Percentiles rank a stretch among this genome's conserved stretches.
Conservation (phyloP, 805 yeast species). For the Helenozyma rhizophorensis region DNA sequence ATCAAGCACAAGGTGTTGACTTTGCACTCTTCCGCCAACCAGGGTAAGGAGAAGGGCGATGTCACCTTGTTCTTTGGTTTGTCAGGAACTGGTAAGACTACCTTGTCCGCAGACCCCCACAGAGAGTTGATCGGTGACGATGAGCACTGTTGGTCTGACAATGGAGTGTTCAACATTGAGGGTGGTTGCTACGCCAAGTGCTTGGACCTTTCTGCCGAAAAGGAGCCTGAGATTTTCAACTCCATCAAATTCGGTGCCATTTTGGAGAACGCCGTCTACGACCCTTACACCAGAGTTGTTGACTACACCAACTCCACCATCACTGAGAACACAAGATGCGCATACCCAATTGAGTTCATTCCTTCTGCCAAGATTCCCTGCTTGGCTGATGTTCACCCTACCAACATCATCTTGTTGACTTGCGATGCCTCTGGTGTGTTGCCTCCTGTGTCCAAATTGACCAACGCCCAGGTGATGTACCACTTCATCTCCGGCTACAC, state of each 20-base stretch:
- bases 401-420: slow-evolving; percentile 85
- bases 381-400: slow-evolving; percentile 83
- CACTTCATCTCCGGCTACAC: slow-evolving; percentile 98
- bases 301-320: slow-evolving; percentile 78
- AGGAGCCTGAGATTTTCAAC: slow-evolving; percentile 96
- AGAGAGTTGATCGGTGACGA: slow-evolving; percentile 95
- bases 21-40: slow-evolving; percentile 92
- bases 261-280: slow-evolving; percentile 88
- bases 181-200: slow-evolving; percentile 99
- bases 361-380: slow-evolving; percentile 97
- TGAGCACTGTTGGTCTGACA: slow-evolving; percentile 98
- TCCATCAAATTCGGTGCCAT: slow-evolving; percentile 94
- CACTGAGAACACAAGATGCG: slow-evolving; percentile 98
- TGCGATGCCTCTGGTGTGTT: slow-evolving; percentile 98
- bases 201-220: slow-evolving; percentile 80
- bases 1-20: slow-evolving; percentile 87
- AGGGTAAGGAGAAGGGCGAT: slow-evolving; percentile 75
- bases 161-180: slow-evolving; percentile 98
- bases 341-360: slow-evolving; percentile 95
- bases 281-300: slow-evolving; percentile 71
- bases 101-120: slow-evolving; percentile 92
- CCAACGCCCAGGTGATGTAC: slow-evolving; percentile 97
- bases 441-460: slow-evolving; percentile 92
- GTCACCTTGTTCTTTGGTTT: slow-evolving; percentile 95
- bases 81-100: slow-evolving; percentile 98